Base-by-base conservation (phyloP, 2,329 filamentous ascomycete genomes). In the Metarhizium album region DNA sequence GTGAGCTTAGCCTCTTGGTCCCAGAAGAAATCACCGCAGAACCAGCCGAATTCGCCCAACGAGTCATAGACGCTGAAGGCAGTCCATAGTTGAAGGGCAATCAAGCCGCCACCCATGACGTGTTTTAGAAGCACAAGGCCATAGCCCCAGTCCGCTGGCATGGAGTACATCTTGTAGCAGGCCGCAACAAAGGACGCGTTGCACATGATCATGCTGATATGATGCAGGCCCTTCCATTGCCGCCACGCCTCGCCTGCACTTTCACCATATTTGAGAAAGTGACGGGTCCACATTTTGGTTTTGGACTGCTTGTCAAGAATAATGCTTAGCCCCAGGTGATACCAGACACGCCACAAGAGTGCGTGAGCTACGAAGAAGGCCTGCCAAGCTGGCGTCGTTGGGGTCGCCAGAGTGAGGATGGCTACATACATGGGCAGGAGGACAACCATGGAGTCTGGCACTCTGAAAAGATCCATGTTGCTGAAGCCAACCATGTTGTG, bases 1-100 rank as follows among this genome's bases (percentile, higher is more conserved):
- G 88, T 97, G 54, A 97, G 76, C 69, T 93, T 95, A 13, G 85
- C 84, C 11, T 84, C 81, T 45, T 88, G 85, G 54, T 96, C 89
- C 64, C 93, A 96, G 75, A 98, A 97, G 74, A 97, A 98, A 65
- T 98, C 93, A 18, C 93, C 93, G 63, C 90, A 97, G 74, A 97
- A 97, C 91, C 91, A 98, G 60, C 93, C 93, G 62, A 97, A 98
- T 63, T 98, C 93, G 51, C 93, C 93, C 0, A 98, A 80, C 2
- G 89, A 94, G 47, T 96, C 90, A 66, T 97, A 95, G 58, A 97
- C 90, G 66, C 90, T 96, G 57, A 87, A 75, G 2, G 89, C 85
- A 1, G 90, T 95, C 93, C 93, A 98, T 18, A 94, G 69, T 62
- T 98, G 93, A 47, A 98, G 76, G 11, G 86, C 83, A 53, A 97